Conservation (phyloP, 2,329 filamentous ascomycete genomes). For the Fusarium sp. region DNA sequence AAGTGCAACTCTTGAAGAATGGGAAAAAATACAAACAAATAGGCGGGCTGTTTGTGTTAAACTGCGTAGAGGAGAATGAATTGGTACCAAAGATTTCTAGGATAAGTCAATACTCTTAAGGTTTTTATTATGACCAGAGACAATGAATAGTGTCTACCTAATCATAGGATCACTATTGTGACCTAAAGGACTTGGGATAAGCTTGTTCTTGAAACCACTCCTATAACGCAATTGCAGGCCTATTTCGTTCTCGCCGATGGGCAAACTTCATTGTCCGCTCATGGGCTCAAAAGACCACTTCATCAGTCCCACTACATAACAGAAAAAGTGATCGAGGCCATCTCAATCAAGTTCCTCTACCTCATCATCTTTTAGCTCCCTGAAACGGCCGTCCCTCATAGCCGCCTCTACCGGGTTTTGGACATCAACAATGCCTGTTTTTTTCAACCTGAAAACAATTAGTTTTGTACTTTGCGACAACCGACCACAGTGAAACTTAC, state of each 20-base stretch:
- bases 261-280: neutral
- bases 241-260: slow-evolving; percentile 1
- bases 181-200: neutral
- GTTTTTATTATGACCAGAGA: neutral
- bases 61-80: neutral
- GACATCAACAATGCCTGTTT: slow-evolving; percentile 78
- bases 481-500: slow-evolving; percentile 52
- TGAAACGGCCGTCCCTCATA: slow-evolving; percentile 72
- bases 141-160: neutral
- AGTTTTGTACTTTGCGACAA: slow-evolving; percentile 11
- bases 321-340: neutral
- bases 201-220: neutral
- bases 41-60: neutral
- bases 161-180: neutral
- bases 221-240: neutral
- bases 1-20: neutral
- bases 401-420: slow-evolving; percentile 81
- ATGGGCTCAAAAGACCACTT: neutral
- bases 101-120: neutral
- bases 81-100: neutral
- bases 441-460: slow-evolving; percentile 62
- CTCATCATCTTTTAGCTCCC: slow-evolving; percentile 70
- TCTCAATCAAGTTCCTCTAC: slow-evolving; percentile 53
- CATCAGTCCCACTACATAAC: neutral
- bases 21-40: neutral